phyloP scores from a whole-genome alignment of 2,329 filamentous ascomycete species.

The Microdochium paspali region DNA sequence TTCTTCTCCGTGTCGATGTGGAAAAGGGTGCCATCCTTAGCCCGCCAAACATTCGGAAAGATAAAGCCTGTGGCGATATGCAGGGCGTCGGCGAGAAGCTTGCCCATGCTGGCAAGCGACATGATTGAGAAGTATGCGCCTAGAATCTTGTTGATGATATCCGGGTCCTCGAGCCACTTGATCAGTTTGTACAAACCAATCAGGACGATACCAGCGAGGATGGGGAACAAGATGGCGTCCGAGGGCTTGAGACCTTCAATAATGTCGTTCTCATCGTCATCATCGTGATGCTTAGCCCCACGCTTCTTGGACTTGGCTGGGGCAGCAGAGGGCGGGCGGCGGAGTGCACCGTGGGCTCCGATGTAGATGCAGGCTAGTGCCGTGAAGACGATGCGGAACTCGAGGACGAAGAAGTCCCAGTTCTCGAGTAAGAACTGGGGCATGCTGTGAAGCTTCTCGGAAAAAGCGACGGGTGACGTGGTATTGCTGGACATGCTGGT shows the following conservation, averaged over 20 bases:
- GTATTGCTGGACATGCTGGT: conserved; percentile 10
- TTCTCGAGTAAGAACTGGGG: conserved; percentile 17
- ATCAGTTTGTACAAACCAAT: conserved; percentile 78
- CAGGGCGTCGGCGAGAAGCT: conserved; percentile 63
- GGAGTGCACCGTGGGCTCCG: conserved; percentile 76
- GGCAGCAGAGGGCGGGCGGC: conserved; percentile 71
- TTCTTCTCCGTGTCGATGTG: conserved; percentile 30
- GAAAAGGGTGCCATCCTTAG: conserved; percentile 30
- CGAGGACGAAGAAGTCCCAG: conserved; percentile 32
- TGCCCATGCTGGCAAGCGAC: conserved; percentile 67
- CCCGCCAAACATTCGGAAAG: conserved; percentile 64
- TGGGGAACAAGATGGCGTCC: conserved; percentile 77
- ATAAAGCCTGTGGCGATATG: conserved; percentile 55
- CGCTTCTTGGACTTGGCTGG: conserved; percentile 37
- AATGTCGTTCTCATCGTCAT: conserved; percentile 43
- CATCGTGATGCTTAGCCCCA: conserved; percentile 37
- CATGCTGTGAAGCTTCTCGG: conserved; percentile 17
- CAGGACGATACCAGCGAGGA: conserved; percentile 65
- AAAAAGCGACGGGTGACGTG: conserved; percentile 14
- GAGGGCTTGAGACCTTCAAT: conserved; percentile 57
- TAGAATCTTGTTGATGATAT: conserved; percentile 72
- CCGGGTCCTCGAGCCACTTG: conserved; percentile 76
- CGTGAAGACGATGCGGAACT: conserved; percentile 45
- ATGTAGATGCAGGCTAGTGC: conserved; percentile 78
- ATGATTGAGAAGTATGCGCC: conserved; percentile 75